A percentile compares a stretch with the other conserved stretches of the same genome.
Evolutionary conservation across 306 rosid genomes (phyloP).

Genomic region (Ormosia semicastrata): DNA sequence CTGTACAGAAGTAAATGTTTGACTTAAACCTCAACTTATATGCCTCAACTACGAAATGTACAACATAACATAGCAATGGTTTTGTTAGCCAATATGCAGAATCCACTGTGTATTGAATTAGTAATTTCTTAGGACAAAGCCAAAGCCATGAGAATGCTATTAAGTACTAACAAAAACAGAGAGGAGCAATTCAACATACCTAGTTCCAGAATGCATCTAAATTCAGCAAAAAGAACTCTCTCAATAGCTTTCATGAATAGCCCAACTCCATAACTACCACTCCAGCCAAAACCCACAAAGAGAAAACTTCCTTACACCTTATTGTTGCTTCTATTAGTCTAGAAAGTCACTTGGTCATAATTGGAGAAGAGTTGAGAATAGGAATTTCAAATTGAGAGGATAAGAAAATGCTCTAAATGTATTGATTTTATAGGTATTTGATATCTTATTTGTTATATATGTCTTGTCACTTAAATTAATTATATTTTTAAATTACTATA

Average conservation of each 20-base stretch:
- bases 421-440: too few species aligned
- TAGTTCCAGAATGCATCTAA: constrained; percentile 14
- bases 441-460: too few species aligned
- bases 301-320: constrained; percentile 15
- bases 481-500: too few species aligned
- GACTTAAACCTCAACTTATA: not conserved
- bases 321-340: not conserved
- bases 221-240: constrained; percentile 13
- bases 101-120: not conserved
- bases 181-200: not conserved
- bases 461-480: too few species aligned
- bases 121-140: not conserved
- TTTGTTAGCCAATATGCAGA: too few species aligned
- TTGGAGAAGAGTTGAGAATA: not conserved
- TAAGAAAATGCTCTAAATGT: not conserved
- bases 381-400: not conserved
- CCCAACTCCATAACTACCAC: not conserved
- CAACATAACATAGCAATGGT: not conserved
- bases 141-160: not conserved
- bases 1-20: not conserved
- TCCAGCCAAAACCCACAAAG: not conserved
- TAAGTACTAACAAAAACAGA: too few species aligned
- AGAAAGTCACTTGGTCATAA: not conserved
- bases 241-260: not conserved
- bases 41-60: not conserved